Evolutionary conservation across 768 basidiomycete genomes (phyloP).

Genomic region (Leccinum arenicola): DNA sequence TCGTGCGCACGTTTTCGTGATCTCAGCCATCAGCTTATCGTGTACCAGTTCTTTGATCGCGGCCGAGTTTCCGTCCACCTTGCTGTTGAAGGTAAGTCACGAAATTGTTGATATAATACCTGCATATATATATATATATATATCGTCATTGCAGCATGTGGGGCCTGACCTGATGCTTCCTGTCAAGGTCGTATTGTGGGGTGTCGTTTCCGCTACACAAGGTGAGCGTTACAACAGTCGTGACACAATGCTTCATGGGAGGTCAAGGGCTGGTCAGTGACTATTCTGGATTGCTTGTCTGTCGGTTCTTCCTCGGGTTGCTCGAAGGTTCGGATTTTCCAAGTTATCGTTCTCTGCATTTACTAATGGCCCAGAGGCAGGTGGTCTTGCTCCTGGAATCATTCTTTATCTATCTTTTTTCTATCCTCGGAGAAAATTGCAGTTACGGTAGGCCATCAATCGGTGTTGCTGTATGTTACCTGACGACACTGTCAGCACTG

Average conservation of each 20-base stretch:
- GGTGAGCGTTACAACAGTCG: slow-evolving; percentile 31
- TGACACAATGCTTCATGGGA: not conserved
- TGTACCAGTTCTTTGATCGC: slow-evolving; percentile 44
- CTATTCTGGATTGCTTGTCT: slow-evolving; percentile 52
- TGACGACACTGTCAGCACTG: slow-evolving; percentile 30
- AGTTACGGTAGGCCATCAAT: slow-evolving; percentile 9
- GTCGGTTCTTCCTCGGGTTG: slow-evolving; percentile 49
- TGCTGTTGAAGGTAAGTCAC: slow-evolving; percentile 47
- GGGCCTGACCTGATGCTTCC: slow-evolving; percentile 62
- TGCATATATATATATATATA: not conserved
- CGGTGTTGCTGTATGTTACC: not conserved
- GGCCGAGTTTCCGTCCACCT: slow-evolving; percentile 58
- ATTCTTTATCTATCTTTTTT: slow-evolving; percentile 56
- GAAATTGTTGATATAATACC: not conserved
- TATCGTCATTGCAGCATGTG: slow-evolving; percentile 23
- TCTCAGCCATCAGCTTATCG: not conserved
- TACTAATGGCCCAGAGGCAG: slow-evolving; percentile 23
- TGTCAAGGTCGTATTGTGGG: slow-evolving; percentile 55
- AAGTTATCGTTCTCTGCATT: not conserved
- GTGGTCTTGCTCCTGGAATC: slow-evolving; percentile 57
- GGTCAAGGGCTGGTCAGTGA: slow-evolving; percentile 41
- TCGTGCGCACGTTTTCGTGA: not conserved
- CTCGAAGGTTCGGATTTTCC: slow-evolving; percentile 48
- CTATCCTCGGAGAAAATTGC: slow-evolving; percentile 32
- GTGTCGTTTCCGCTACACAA: slow-evolving; percentile 57